Evolutionary conservation across 2,329 filamentous ascomycete species (phyloP).

Genomic region (Penicillium expansum): DNA sequence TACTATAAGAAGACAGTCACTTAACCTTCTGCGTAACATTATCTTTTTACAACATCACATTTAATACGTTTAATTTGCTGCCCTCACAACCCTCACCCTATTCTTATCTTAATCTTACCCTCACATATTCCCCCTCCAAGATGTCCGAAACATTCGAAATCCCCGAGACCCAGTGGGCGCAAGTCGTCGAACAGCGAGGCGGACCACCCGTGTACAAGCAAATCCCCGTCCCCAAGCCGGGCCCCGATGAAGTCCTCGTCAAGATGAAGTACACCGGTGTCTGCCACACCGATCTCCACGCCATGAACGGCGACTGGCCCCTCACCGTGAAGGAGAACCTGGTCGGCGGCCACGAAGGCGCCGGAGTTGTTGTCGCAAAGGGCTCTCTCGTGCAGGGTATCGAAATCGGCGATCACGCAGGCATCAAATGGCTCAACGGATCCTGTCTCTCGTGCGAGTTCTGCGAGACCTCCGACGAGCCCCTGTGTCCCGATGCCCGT

Average conservation of each 20-base stretch:
- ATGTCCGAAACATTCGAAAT: constrained; percentile 43
- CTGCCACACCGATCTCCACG: constrained; percentile 82
- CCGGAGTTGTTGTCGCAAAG: constrained; percentile 76
- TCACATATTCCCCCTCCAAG: background rate
- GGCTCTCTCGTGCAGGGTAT: constrained; percentile 76
- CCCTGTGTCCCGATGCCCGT: constrained; percentile 70
- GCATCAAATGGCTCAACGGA: constrained; percentile 91
- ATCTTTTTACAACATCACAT: background rate
- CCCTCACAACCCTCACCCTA: too few species aligned
- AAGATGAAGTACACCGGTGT: constrained; percentile 89
- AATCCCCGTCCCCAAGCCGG: constrained; percentile 77
- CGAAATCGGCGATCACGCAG: constrained; percentile 78
- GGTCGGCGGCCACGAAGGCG: constrained; percentile 77
- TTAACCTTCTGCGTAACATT: background rate
- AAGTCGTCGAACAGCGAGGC: constrained; percentile 80
- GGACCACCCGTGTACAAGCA: constrained; percentile 56
- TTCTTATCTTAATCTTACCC: background rate
- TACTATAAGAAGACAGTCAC: background rate
- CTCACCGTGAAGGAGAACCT: constrained; percentile 77
- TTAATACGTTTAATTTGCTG: too few species aligned
- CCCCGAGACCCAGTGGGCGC: constrained; percentile 84
- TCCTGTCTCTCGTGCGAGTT: constrained; percentile 79
- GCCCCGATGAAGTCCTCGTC: constrained; percentile 84
- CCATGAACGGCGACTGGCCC: constrained; percentile 88
- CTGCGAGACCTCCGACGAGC: constrained; percentile 78